Evolutionary conservation across 805 yeast species (phyloP).

Genomic region (Saccharomycopsis sp.): DNA sequence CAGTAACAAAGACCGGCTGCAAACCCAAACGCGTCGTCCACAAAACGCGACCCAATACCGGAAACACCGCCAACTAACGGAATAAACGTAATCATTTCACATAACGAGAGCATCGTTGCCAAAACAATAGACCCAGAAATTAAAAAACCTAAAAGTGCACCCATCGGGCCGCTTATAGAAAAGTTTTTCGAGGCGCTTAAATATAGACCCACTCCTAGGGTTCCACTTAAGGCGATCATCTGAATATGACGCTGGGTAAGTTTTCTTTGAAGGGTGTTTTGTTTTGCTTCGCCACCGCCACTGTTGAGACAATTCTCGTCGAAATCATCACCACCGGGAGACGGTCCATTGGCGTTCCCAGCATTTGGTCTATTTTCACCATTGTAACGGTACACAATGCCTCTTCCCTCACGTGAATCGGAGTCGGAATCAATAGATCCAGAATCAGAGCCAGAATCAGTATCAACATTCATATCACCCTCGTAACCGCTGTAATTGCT

Average conservation of each 20-base stretch:
- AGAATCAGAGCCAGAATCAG: conserved; percentile 7
- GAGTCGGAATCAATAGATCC: neutral
- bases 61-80: conserved; percentile 77
- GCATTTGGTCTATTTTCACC: neutral
- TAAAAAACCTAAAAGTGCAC: conserved; percentile 60
- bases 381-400: neutral
- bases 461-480: neutral
- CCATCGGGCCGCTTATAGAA: conserved; percentile 70
- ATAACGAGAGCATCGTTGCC: conserved; percentile 65
- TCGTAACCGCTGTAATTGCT: neutral
- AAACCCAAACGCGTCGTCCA: conserved; percentile 73
- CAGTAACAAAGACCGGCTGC: conserved; percentile 71
- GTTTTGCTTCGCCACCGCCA: neutral
- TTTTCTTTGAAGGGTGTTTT: conserved; percentile 41
- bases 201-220: conserved; percentile 70
- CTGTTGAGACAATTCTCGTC: neutral
- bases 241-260: conserved; percentile 62
- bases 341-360: neutral
- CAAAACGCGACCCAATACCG: conserved; percentile 67
- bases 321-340: neutral
- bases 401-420: neutral
- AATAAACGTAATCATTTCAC: conserved; percentile 75
- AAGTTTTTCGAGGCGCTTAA: conserved; percentile 68
- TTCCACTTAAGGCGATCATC: conserved; percentile 74
- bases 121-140: conserved; percentile 61